These are phyloP conservation scores for Candida sp. DNA, from an alignment of 1,139 yeast species.

Conservation along the genomic window DNA sequence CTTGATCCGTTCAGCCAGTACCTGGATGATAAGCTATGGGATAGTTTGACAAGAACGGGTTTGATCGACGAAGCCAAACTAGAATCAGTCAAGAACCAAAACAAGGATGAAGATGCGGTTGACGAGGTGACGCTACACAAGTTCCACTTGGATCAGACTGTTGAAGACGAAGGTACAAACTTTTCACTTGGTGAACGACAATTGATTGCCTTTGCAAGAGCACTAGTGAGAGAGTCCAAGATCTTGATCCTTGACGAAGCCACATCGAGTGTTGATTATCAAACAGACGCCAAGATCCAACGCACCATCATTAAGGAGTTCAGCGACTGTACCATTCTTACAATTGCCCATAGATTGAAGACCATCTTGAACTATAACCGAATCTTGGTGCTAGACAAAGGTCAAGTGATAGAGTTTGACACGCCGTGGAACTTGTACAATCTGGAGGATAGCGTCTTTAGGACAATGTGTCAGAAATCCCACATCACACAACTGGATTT, in stretches of 20 bases:
- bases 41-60: slow-evolving; percentile 49
- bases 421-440: slow-evolving; percentile 48
- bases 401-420: slow-evolving; percentile 53
- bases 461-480: slow-evolving; percentile 44
- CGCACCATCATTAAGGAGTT: slow-evolving; percentile 50
- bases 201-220: slow-evolving; percentile 56
- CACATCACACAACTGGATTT: slow-evolving; percentile 26
- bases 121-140: too few species aligned
- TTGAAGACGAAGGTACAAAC: slow-evolving; percentile 58
- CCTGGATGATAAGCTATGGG: slow-evolving; percentile 46
- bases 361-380: slow-evolving; percentile 56
- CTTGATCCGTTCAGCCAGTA: slow-evolving; percentile 45
- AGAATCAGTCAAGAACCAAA: slow-evolving; percentile 25
- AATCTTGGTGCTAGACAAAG: slow-evolving; percentile 53
- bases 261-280: slow-evolving; percentile 60
- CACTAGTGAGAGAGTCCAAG: slow-evolving; percentile 53
- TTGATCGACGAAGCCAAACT: slow-evolving; percentile 28
- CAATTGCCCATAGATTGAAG: slow-evolving; percentile 60
- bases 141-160: slow-evolving; percentile 54
- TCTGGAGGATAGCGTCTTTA: slow-evolving; percentile 37
- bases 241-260: slow-evolving; percentile 60
- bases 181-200: slow-evolving; percentile 61
- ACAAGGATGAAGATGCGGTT: slow-evolving; percentile 21
- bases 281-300: slow-evolving; percentile 56
- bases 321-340: slow-evolving; percentile 49